Conservation (phyloP, 495 filamentous ascomycete species). For the Hypoxylon fuscum region DNA sequence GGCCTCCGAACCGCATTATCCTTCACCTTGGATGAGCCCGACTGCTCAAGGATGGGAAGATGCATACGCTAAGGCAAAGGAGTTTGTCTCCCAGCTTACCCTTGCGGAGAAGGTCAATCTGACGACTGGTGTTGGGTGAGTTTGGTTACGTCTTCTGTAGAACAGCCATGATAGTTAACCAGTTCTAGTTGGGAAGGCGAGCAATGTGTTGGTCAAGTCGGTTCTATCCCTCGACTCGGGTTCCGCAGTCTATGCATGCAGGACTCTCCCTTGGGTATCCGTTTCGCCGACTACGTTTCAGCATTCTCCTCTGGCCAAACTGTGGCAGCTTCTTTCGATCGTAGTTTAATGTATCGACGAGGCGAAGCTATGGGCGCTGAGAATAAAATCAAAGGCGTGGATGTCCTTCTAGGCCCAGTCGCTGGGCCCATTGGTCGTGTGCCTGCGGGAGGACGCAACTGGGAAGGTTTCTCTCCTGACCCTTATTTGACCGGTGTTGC, state of each 20-base stretch:
- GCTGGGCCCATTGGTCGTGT: constrained; percentile 82
- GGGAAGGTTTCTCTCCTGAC: constrained; percentile 83
- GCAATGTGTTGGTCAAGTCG: constrained; percentile 81
- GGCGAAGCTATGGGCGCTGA: constrained; percentile 84
- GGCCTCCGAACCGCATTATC: constrained; percentile 71
- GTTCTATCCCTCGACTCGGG: constrained; percentile 76
- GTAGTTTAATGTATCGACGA: constrained; percentile 73
- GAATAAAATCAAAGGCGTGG: constrained; percentile 82
- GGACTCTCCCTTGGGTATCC: constrained; percentile 87
- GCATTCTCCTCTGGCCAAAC: constrained; percentile 86
- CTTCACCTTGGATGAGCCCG: constrained; percentile 81
- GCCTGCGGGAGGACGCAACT: constrained; percentile 86
- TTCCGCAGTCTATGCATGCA: constrained; percentile 87
- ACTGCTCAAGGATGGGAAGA: constrained; percentile 78
- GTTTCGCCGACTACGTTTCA: constrained; percentile 77
- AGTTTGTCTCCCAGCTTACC: constrained; percentile 84
- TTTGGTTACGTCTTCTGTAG: too few species aligned
- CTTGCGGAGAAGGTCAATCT: constrained; percentile 92
- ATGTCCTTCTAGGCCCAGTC: constrained; percentile 87
- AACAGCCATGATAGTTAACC: constrained; percentile 29
- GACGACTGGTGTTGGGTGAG: constrained; percentile 84
- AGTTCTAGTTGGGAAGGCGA: constrained; percentile 74
- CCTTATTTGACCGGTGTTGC: constrained; percentile 78
- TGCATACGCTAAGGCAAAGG: constrained; percentile 78
- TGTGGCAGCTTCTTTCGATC: constrained; percentile 80